Base-by-base conservation (phyloP, 2,329 filamentous ascomycete genomes). In the Ceratocystis colombiana region DNA sequence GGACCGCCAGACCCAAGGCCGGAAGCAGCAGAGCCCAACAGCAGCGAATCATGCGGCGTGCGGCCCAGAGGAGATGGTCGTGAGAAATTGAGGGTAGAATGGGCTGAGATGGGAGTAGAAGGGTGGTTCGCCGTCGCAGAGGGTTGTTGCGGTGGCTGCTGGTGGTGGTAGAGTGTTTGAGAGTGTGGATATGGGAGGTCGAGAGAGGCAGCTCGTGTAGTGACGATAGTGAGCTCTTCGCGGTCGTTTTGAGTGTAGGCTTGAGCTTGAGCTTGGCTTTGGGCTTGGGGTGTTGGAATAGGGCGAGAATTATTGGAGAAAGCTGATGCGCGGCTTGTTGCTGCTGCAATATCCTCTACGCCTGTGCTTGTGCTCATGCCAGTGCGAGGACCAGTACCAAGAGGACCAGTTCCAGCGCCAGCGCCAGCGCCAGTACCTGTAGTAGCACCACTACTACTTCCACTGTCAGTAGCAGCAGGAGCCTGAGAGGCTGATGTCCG, bases 201-300 rank as follows among this genome's bases (percentile, higher is more conserved):
- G 48, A 68, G 64, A 41, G 66, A 68, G 37, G 66, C 66, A 45
- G 68, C 65, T 28, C 67, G 68, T 59, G 82, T 82, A 2, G 84
- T 86, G 25, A 88, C 87, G 61, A 92, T 77, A 25, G 82, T 85
- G 53, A 88, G 84, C 73, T 92, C 88, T 72, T 86, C 83, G 71
- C 89, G 89, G 73, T 89, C 88, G 7, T 84, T 88, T 70, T 87
- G 84, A 68, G 89, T 89, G 71, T 88, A 82, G 70, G 86, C 86
- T 75, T 86, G 28, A 72, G 73, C 68, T 76, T 78, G 82, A 70
- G 85, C 86, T 75, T 86, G 73, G 82, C 75, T 79, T 88, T 77
- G 28, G 72, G 73, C 68, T 76, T 78, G 64, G 69, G 69, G 22
- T 64, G 64, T 55, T 61, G 61, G 25, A 46, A 65, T 46, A 46